Evolutionary conservation across 129 eudicot genomes (phyloP).

Genomic region (Flaveria trinervia): DNA sequence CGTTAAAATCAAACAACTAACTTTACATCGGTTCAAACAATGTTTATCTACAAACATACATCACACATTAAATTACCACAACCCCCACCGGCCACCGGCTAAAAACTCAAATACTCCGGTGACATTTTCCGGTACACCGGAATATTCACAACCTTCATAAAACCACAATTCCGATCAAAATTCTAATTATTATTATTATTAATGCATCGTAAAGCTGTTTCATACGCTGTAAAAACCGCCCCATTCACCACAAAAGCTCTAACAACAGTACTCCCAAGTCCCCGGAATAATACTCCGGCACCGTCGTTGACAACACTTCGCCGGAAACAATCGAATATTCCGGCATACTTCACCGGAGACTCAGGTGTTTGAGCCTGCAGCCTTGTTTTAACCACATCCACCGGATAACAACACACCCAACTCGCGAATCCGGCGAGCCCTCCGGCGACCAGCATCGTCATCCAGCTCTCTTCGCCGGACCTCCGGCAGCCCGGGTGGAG

Average conservation of each 20-base stretch:
- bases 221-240: constrained; percentile 70
- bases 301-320: constrained; percentile 62
- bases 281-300: constrained; percentile 51
- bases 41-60: background rate
- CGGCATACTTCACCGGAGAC: constrained; percentile 41
- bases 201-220: constrained; percentile 57
- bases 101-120: background rate
- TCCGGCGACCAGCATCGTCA: constrained; percentile 73
- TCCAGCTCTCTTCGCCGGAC: constrained; percentile 53
- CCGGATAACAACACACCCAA: constrained; percentile 75
- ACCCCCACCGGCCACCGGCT: background rate
- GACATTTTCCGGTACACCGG: constrained; percentile 1
- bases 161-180: background rate
- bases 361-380: constrained; percentile 56
- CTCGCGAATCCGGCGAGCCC: constrained; percentile 81
- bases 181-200: constrained; percentile 18
- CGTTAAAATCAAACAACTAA: too few relatives aligned
- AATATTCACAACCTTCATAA: background rate
- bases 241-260: constrained; percentile 87
- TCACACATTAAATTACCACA: background rate
- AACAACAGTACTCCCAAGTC: constrained; percentile 66
- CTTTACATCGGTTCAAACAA: background rate
- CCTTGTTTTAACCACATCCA: constrained; percentile 77
- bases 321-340: constrained; percentile 62
- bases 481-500: constrained; percentile 77